Percentiles rank a stretch among this genome's conserved stretches.
Conservation (phyloP, 495 filamentous ascomycete species). For the Xylaria curta region DNA sequence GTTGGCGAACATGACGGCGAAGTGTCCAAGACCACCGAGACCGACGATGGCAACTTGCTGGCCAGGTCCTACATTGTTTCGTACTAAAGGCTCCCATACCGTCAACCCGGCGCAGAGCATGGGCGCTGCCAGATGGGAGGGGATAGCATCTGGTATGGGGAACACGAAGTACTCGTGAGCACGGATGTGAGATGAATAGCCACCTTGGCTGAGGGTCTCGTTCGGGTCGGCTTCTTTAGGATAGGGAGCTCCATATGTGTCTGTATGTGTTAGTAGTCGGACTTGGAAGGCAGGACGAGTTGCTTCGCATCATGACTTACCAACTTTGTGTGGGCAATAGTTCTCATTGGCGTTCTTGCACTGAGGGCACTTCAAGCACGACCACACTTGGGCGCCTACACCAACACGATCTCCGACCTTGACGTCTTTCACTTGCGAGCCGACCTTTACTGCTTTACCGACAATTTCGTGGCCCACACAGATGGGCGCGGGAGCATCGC, state of each 20-base stretch:
- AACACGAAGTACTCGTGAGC: constrained; percentile 79
- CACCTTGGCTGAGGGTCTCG: constrained; percentile 43
- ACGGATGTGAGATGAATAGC: constrained; percentile 63
- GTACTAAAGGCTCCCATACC: constrained; percentile 70
- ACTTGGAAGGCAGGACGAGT: background rate
- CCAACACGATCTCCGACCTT: constrained; percentile 81
- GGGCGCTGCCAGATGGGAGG: constrained; percentile 69
- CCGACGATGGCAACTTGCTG: constrained; percentile 75
- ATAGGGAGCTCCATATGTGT: constrained; percentile 70
- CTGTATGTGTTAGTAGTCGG: constrained; percentile 10
- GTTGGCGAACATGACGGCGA: constrained; percentile 65
- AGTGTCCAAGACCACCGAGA: constrained; percentile 75
- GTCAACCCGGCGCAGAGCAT: constrained; percentile 84
- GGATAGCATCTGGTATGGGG: constrained; percentile 73
- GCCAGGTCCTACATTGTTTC: constrained; percentile 66
- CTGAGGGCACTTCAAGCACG: constrained; percentile 64
- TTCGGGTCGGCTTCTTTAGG: constrained; percentile 45
- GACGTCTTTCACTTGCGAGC: constrained; percentile 63
- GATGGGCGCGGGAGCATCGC: constrained; percentile 66
- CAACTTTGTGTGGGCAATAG: constrained; percentile 71
- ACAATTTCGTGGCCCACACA: constrained; percentile 81
- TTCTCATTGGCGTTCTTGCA: constrained; percentile 69
- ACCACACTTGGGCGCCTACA: constrained; percentile 77
- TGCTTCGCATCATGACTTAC: constrained; percentile 32
- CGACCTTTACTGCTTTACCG: constrained; percentile 74